Base-by-base conservation (phyloP, 1,284 basidiomycete species). In the Leccinum fallax region DNA sequence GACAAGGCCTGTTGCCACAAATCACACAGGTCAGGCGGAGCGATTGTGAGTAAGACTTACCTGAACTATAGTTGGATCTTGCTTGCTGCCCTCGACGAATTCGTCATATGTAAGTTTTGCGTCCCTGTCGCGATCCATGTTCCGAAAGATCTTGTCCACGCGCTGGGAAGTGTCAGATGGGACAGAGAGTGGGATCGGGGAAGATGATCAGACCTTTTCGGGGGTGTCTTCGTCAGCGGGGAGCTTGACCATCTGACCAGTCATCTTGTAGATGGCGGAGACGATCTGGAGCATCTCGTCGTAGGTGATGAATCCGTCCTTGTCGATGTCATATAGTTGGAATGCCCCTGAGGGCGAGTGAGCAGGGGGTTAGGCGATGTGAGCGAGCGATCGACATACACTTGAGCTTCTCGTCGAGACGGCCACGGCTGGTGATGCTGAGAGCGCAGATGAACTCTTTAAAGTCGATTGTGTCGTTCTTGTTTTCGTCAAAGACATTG, bases 391-490 rank as follows among this genome's bases (percentile, higher is more conserved):
- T 57, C 91, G 21, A 13, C 28, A 74, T 70, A 97, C 95, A 99
- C 81, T 95, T 95, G 68, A 99, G 90, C 81, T 99, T 99, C 83
- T 99, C 97, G 74, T 99, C 97, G 60, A 99, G 79, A 64, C 92
- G 83, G 5, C 97, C 97, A 62, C 97, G 87, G 65, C 92, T 94
- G 2, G 97, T 99, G 66, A 99, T 89, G 74, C 90, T 94, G 64
- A 99, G 87, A 1, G 97, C 97, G 72, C 95, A 97, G 73, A 99
- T 99, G 80, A 99, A 99, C 82, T 99, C 97, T 76, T 95, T 95
- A 78, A 98, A 98, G 80, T 97, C 95, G 79, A 97, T 98, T 21
- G 92, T 93, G 49, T 94, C 95, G 76, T 93, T 95, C 83, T 94
- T 93, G 82, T 98, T 94, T 76, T 93, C 92, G 76, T 98, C 95